Evolutionary conservation across 139 green algal species (phyloP).

Genomic region (Micractinium sp.): DNA sequence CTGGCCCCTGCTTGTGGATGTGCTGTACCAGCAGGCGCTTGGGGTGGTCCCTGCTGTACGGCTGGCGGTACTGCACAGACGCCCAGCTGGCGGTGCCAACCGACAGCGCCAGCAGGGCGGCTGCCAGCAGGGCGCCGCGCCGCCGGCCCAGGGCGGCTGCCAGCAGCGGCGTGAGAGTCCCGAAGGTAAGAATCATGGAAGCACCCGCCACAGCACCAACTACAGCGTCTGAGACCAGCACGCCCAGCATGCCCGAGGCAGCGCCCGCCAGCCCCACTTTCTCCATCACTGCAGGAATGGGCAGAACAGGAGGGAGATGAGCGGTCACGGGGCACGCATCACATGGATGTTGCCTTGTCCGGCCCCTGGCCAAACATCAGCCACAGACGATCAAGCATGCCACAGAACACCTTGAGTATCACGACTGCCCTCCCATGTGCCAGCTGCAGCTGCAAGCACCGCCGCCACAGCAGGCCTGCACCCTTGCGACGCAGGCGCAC

Average conservation of each 20-base stretch:
- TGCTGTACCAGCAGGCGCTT: conserved; percentile 58
- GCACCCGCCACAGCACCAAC: conserved; percentile 37
- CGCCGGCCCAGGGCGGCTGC: not conserved
- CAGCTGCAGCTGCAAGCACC: not conserved
- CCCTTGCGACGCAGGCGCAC: not conserved
- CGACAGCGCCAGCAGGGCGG: not conserved
- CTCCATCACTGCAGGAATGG: conserved; percentile 42
- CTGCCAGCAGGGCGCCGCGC: conserved; percentile 7
- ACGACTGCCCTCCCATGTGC: not conserved
- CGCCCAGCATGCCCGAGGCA: conserved; percentile 2
- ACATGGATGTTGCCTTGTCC: not conserved
- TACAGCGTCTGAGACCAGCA: conserved; percentile 21
- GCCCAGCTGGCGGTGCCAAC: not conserved
- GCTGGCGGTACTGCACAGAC: not conserved
- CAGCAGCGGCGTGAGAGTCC: conserved; percentile 26
- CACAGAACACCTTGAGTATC: not conserved
- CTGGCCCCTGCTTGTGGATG: conserved; percentile 26
- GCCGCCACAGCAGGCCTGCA: not conserved
- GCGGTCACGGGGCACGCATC: not conserved
- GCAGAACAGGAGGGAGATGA: not conserved
- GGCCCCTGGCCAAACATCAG: not conserved
- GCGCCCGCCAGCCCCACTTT: conserved; percentile 50
- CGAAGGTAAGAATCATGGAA: not conserved
- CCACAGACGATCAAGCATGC: not conserved
- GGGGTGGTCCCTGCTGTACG: conserved; percentile 37